Percentiles rank a stretch among this genome's conserved stretches.
phyloP scores from a whole-genome alignment of 192 early-diverging fungal species.

The Backusella morwellensis region DNA sequence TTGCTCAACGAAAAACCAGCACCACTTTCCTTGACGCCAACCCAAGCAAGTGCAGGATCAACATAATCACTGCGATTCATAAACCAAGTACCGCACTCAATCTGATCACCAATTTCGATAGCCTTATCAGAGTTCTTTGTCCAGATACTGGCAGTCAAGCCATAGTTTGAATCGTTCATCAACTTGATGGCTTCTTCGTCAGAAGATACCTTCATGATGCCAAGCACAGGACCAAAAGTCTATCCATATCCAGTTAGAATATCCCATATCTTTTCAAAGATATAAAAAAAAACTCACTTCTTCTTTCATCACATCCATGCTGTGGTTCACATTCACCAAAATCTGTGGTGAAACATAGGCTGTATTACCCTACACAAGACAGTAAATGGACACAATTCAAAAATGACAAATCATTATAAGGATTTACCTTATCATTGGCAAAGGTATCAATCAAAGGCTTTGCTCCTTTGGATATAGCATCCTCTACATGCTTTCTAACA shows the following conservation, averaged over 20 bases:
- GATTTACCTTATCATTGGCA: conserved; percentile 49
- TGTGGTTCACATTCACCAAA: conserved; percentile 69
- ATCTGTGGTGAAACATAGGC: conserved; percentile 77
- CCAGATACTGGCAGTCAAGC: conserved; percentile 81
- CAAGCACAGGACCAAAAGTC: conserved; percentile 82
- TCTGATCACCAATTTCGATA: conserved; percentile 55
- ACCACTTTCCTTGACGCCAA: conserved; percentile 74
- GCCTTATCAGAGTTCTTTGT: conserved; percentile 62
- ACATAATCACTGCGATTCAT: conserved; percentile 84
- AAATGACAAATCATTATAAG: neutral
- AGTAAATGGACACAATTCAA: neutral
- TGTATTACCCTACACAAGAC: conserved; percentile 41
- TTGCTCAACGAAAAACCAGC: conserved; percentile 67
- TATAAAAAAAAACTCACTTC: conserved; percentile 37
- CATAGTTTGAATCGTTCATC: conserved; percentile 83
- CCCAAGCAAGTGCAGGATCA: conserved; percentile 80
- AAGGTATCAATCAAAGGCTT: conserved; percentile 63
- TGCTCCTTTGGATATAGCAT: conserved; percentile 73
- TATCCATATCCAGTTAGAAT: neutral
- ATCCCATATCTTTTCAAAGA: neutral
- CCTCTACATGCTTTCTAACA: conserved; percentile 65
- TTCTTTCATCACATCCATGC: conserved; percentile 75
- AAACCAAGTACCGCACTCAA: conserved; percentile 81
- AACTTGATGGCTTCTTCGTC: conserved; percentile 73
- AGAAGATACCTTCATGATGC: conserved; percentile 67